Conservation (phyloP, 2,329 filamentous ascomycete species). For the Pleurostoma richardsiae region DNA sequence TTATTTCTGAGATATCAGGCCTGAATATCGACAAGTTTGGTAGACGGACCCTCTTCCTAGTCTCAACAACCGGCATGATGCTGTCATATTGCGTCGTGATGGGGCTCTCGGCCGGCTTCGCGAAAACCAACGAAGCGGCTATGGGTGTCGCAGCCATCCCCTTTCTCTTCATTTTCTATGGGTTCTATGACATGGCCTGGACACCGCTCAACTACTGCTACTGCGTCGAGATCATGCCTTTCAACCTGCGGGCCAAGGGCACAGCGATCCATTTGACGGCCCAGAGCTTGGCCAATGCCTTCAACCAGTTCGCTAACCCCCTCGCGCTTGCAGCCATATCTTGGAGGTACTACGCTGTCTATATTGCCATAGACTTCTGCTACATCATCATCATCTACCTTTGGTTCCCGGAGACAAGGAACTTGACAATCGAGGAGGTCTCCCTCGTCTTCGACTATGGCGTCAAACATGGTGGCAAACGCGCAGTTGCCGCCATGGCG, state of each 20-base stretch:
- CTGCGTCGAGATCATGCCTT: constrained; percentile 41
- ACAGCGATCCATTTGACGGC: constrained; percentile 19
- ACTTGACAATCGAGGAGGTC: neutral
- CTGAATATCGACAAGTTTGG: constrained; percentile 8
- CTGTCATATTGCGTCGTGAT: constrained; percentile 6
- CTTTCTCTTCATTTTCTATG: constrained; percentile 1
- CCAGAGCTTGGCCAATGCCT: constrained; percentile 4
- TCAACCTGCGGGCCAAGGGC: constrained; percentile 41
- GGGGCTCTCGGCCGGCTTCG: constrained; percentile 6
- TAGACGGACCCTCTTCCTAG: constrained; percentile 17
- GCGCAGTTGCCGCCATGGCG: no score
- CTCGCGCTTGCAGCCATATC: constrained; percentile 10
- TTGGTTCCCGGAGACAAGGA: constrained; percentile 10
- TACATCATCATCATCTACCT: constrained; percentile 7
- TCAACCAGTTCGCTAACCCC: constrained; percentile 11
- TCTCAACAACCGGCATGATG: constrained; percentile 9
- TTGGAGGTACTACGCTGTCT: constrained; percentile 15
- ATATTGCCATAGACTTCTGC: constrained; percentile 7
- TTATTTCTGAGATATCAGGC: constrained; percentile 2
- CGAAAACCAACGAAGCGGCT: neutral
- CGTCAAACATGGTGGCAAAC: no score
- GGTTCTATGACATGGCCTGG: neutral
- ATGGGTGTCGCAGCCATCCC: neutral
- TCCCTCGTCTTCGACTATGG: neutral
- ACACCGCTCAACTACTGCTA: constrained; percentile 25